These are phyloP conservation scores for Phytophthora ramorum DNA, from an alignment of 352 stramenopile species.

Conservation along the genomic window DNA sequence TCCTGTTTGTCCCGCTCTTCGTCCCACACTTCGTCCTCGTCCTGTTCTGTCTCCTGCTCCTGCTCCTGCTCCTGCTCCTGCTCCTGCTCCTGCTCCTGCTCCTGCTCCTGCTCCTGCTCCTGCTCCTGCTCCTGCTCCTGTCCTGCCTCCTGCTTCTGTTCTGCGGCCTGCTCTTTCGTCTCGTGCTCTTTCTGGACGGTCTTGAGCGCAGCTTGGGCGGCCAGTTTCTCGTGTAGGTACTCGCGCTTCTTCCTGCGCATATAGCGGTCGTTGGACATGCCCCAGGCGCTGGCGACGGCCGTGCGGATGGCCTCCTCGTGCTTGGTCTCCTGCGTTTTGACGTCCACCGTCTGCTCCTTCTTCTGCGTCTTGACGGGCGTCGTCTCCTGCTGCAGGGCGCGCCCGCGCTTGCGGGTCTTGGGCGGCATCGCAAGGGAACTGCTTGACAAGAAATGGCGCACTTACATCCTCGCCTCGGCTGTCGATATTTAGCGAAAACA, in stretches of 20 bases:
- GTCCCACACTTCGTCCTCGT: not conserved
- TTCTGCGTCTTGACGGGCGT: not conserved
- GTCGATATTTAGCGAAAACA: conserved; percentile 8
- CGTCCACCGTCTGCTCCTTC: not conserved
- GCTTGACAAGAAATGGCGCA: conserved; percentile 4
- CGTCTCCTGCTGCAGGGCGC: not conserved
- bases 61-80: not conserved
- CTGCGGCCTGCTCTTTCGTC: not conserved
- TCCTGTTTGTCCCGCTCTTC: not conserved
- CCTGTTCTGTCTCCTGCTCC: not conserved
- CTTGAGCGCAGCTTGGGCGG: not conserved
- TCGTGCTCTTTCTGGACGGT: not conserved
- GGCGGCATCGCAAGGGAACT: conserved; percentile 16
- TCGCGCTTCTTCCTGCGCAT: conserved; percentile 41
- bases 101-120: no score
- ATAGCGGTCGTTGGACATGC: conserved; percentile 23
- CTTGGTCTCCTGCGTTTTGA: not conserved
- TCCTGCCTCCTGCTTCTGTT: conserved; percentile 6
- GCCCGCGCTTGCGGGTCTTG: not conserved
- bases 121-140: no score
- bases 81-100: no score
- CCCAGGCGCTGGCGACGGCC: not conserved
- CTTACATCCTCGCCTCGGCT: not conserved
- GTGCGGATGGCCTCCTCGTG: not conserved
- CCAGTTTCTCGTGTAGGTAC: conserved; percentile 20